Evolutionary conservation across 306 rosid genomes (phyloP).

Genomic region (Pyrus communis): DNA sequence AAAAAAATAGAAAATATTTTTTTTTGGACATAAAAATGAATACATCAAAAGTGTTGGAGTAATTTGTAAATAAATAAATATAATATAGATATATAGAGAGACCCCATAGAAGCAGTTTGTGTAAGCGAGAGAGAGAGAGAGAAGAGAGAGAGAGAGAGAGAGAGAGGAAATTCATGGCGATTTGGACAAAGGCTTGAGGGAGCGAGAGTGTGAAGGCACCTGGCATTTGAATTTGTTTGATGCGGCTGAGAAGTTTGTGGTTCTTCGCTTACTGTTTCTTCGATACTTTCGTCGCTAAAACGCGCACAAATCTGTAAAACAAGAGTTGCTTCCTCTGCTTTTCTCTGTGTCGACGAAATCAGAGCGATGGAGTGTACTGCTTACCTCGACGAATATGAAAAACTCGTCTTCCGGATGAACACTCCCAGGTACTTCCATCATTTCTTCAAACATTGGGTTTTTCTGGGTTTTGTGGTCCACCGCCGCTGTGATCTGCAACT

Average conservation of each 20-base stretch:
- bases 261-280: constrained; percentile 3
- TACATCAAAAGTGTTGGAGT: not conserved
- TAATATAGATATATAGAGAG: constrained; percentile 7
- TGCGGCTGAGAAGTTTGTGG: not conserved
- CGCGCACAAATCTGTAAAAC: not conserved
- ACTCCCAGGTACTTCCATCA: constrained; percentile 60
- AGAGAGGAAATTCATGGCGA: constrained; percentile 36
- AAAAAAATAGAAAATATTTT: not conserved
- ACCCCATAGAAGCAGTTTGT: too few species aligned
- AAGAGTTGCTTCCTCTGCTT: not conserved
- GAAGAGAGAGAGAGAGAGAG: not conserved
- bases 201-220: constrained; percentile 23
- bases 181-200: constrained; percentile 27
- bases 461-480: too few species aligned
- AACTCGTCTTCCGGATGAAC: constrained; percentile 73
- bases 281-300: not conserved
- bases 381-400: constrained; percentile 66
- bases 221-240: constrained; percentile 13
- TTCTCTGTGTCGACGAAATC: not conserved
- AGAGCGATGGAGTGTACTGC: constrained; percentile 66
- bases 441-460: not conserved
- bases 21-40: not conserved
- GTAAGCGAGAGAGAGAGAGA: not conserved
- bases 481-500: too few species aligned
- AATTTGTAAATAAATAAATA: not conserved